phyloP scores from a whole-genome alignment of 495 filamentous ascomycete species.

The Aspergillus sclerotioniger region DNA sequence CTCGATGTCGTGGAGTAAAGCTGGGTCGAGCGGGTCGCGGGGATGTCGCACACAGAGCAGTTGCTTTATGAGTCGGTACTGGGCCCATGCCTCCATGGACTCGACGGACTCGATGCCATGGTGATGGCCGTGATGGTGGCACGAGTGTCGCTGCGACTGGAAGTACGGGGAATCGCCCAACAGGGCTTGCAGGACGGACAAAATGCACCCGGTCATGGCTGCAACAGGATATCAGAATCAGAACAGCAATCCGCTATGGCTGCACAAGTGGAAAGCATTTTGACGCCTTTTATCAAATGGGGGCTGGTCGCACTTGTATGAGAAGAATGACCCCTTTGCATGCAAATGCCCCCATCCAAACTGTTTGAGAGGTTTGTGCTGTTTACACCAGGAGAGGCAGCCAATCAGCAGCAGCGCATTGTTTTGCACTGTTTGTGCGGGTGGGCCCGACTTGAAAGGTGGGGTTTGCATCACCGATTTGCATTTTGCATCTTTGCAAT shows the following conservation, averaged over 20 bases:
- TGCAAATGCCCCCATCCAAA: too few relatives aligned
- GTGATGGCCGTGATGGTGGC: not conserved
- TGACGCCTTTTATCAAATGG: too few relatives aligned
- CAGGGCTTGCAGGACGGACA: not conserved
- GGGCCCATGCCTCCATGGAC: not conserved
- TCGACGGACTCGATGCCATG: not conserved
- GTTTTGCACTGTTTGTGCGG: too few relatives aligned
- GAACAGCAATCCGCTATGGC: not conserved
- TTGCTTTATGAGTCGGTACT: not conserved
- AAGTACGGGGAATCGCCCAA: not conserved
- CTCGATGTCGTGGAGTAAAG: not conserved
- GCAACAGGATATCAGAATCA: not conserved
- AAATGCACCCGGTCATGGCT: not conserved
- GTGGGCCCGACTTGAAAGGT: too few relatives aligned
- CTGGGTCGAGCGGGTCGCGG: not conserved
- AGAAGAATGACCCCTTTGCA: too few relatives aligned
- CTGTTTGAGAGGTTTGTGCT: too few relatives aligned
- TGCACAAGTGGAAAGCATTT: too few relatives aligned
- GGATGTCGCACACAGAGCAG: slow-evolving; percentile 2
- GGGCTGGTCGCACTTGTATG: too few relatives aligned
- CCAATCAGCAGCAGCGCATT: too few relatives aligned
- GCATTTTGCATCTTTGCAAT: too few relatives aligned
- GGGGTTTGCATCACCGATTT: too few relatives aligned
- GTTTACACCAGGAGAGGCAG: too few relatives aligned
- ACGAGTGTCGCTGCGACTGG: not conserved